Base-by-base conservation (phyloP, 2,329 filamentous ascomycete species). In the Cladophialophora yegresii region DNA sequence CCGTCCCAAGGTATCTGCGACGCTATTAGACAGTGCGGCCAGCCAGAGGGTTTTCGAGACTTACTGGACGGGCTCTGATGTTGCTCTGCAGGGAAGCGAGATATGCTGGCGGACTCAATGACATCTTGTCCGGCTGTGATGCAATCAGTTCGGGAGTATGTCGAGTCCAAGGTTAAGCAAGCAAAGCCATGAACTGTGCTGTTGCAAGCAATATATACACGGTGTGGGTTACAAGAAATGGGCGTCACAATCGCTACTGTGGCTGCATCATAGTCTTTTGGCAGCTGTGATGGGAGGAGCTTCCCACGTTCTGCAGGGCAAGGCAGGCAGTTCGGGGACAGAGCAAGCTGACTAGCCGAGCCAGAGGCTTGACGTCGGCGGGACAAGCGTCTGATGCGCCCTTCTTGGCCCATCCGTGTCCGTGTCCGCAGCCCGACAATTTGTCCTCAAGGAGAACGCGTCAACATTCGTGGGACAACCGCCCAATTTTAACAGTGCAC, bases 11-110 rank as follows among this genome's bases (percentile, higher is more conserved):
- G 93, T 79, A 99, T 96, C 70, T 70, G 59, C 28, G 20, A 13
- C 36, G 40, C 61, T 43, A 60, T 67, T 56, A 66, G 60, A 36
- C 8, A 23, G n/a, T 49, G 13, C 36, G 33, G 12, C 22, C 13
- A 3, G 53, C n/a, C 28, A 32, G 13, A 53, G 53, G 36, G 23
- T 47, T 26, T 32, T 26, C 43, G 47, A 5, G 13, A 64, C 70
- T 23, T 53, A 71, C 70, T 70, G 93, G 93, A 71, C 95, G 87
- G 75, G 91, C 90, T 75, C 95, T 91, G 77, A 98, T 96, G 83
- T 98, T 98, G 86, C 91, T 96, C 82, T 96, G 93, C 72, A 97
- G 85, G 71, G 92, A 93, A 75, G 87, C 84, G 70, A 91, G 85
- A 79, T 97, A 97, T 65, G 91, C 90, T 65, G 93, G 93, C 72